Conservation (phyloP, 106 monocot genomes). For the Alisma plantagoaquatica region DNA sequence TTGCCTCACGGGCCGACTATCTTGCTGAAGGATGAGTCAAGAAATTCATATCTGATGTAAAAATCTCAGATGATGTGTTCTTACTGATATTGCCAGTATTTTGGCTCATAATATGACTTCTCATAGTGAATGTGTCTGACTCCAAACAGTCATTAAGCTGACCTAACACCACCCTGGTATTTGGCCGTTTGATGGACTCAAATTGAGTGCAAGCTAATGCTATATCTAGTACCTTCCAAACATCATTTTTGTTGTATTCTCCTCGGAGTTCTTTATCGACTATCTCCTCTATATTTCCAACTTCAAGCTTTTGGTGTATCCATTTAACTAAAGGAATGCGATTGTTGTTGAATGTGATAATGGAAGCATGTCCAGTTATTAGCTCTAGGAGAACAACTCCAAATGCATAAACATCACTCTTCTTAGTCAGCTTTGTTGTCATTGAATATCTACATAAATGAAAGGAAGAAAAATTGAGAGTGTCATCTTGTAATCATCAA, state of each 20-base stretch:
- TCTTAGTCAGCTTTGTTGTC: background rate
- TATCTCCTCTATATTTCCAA: background rate
- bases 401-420: slow-evolving; percentile 2
- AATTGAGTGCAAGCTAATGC: background rate
- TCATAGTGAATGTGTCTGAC: too few species aligned
- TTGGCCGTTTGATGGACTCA: background rate
- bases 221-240: background rate
- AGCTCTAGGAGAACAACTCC: background rate
- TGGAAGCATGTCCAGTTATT: background rate
- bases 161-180: background rate
- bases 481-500: too few species aligned
- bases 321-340: background rate
- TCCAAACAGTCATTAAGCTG: too few species aligned
- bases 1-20: too few species aligned
- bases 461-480: too few species aligned
- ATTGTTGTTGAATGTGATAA: background rate
- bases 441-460: background rate
- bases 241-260: background rate
- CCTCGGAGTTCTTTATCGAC: background rate
- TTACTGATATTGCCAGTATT: too few species aligned
- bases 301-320: background rate
- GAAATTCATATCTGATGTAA: too few species aligned
- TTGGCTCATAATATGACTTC: too few species aligned
- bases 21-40: too few species aligned
- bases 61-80: too few species aligned